Percentiles rank a stretch among this genome's conserved stretches.
phyloP scores from a whole-genome alignment of 495 filamentous ascomycete species.

The Peziza echinospora region DNA sequence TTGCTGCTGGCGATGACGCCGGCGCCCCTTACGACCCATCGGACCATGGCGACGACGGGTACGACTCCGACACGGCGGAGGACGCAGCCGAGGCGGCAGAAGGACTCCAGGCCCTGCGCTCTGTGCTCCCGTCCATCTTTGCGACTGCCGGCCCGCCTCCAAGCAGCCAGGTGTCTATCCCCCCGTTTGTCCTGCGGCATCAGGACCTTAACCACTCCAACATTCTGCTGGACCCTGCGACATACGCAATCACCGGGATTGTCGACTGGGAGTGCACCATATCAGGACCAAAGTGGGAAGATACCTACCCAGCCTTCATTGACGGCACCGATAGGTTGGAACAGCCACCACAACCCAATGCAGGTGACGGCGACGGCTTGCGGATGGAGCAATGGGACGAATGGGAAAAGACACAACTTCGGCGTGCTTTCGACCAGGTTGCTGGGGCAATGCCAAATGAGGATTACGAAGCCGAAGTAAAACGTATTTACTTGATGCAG shows the following conservation, averaged over 20 bases:
- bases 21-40: neutral
- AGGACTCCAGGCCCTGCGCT: neutral
- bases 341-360: conserved; percentile 15
- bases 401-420: conserved; percentile 8
- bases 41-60: conserved; percentile 1
- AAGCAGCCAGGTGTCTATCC: neutral
- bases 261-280: conserved; percentile 35
- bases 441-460: no score
- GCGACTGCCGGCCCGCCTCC: conserved; percentile 17
- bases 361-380: conserved; percentile 19
- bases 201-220: conserved; percentile 29
- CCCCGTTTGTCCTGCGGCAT: conserved; percentile 25
- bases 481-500: no score
- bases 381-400: conserved; percentile 9
- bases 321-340: conserved; percentile 9
- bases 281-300: conserved; percentile 27
- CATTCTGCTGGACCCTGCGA: conserved; percentile 26
- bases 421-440: no score
- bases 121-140: conserved; percentile 6
- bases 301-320: conserved; percentile 28
- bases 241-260: conserved; percentile 25
- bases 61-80: conserved; percentile 7
- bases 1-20: neutral
- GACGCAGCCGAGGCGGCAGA: conserved; percentile 2
- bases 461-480: no score